Base-by-base conservation (phyloP, 2,329 filamentous ascomycete genomes). In the Talaromyces piceae region DNA sequence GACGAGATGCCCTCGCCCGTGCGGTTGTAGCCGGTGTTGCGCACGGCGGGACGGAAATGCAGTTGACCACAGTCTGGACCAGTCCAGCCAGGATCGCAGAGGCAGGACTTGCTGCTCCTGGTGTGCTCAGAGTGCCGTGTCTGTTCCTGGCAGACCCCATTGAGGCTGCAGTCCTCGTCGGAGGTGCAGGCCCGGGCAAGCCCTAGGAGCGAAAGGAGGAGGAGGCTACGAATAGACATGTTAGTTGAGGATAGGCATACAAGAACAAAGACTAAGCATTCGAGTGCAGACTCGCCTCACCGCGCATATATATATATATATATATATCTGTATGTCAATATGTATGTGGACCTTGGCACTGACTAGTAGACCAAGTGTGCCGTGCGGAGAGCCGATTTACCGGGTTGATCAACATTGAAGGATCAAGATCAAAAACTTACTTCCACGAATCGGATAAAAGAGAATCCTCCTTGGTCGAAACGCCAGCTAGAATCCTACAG, bases 1-100 rank as follows among this genome's bases (percentile, higher is more conserved):
- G 74, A 77, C 0, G 75, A 74, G 45, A 71, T 74, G 13, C 68
- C 58, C 11, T 57, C 65, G 1, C 58, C 61, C 11, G 74, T 77
- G 50, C 72, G 62, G 54, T 78, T 77, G 57, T 77, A 77, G 1
- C 75, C 75, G 0, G 66, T 68, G 41, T 63, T 59, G 30, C 67
- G 59, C 3, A 62, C 67, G 0, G 69, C 73, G 0, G 74, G 73
- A 1, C 61, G 63, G 2, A 77, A 63, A 49, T 77, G 73, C 0
- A 78, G 65, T 6, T 67, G 60, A 3, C 74, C 68, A 50, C 75
- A 78, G 55, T 76, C 72, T 1, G 58, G 51, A 0, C n/a, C 67
- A 13, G 61, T 65, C 74, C 75, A 77, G 9, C 75, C 74, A 0
- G 67, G 56, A 45, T 77, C 75, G 59, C 58, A 61, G 30, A 45